phyloP scores from a whole-genome alignment of 2,329 filamentous ascomycete genomes.

The Neofusicoccum laricinum region DNA sequence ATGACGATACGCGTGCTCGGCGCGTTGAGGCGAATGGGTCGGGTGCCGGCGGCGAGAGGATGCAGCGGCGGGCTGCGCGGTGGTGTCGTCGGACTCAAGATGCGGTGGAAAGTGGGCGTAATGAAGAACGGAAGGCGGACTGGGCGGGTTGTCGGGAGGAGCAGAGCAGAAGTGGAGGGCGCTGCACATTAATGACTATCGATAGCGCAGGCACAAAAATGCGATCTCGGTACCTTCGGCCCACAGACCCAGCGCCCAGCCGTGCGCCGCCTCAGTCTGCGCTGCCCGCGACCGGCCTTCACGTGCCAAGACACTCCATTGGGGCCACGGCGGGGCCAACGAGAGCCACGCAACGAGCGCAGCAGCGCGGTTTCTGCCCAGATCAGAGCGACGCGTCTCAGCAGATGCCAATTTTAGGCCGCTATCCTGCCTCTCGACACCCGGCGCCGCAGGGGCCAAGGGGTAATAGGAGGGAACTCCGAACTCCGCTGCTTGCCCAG shows the following conservation, averaged over 20 bases:
- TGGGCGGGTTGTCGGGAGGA: background rate
- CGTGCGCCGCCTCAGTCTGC: background rate
- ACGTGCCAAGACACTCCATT: background rate
- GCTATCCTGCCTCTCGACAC: background rate
- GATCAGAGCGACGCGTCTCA: background rate
- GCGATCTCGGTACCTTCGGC: background rate
- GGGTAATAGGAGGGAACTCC: slow-evolving; percentile 8
- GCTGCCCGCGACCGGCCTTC: background rate
- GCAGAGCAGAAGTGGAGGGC: background rate
- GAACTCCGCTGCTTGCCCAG: background rate
- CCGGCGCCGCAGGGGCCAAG: background rate
- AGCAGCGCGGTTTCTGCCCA: background rate
- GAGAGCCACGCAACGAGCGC: background rate
- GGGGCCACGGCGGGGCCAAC: background rate
- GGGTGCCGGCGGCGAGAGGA: background rate
- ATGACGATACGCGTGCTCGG: background rate
- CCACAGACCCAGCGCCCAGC: background rate
- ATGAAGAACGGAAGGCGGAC: background rate
- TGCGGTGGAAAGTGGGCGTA: background rate
- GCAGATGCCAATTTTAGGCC: background rate
- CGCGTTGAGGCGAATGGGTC: background rate
- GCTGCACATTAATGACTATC: slow-evolving; percentile 4
- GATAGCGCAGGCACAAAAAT: background rate
- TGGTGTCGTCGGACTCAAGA: background rate
- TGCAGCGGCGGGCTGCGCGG: background rate